A percentile compares a stretch with the other conserved stretches of the same genome.
Evolutionary conservation across 148 eudicot species (phyloP).

Genomic region (Cornus controversa): DNA sequence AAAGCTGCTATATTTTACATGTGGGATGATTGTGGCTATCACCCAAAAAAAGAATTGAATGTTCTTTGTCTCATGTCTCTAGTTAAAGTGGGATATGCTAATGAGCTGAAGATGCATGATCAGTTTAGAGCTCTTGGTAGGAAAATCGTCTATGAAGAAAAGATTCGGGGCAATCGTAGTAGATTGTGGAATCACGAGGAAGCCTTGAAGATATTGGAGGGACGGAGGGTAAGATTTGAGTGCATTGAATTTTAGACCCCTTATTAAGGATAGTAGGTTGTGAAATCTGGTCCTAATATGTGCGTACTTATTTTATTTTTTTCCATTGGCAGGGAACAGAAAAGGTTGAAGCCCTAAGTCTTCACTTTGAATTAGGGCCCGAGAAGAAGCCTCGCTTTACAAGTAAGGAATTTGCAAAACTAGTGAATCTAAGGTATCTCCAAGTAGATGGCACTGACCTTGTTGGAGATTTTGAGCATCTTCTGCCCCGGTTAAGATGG

Average conservation of each 20-base stretch:
- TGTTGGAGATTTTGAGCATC: neutral
- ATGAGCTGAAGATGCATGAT: neutral
- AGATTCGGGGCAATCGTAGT: neutral
- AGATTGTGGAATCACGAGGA: neutral
- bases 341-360: too few relatives aligned
- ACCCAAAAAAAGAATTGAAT: neutral
- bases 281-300: too few relatives aligned
- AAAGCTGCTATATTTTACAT: neutral
- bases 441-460: neutral
- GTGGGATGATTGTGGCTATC: neutral
- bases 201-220: neutral
- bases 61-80: too few relatives aligned
- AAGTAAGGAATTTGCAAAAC: too few relatives aligned
- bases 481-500: neutral
- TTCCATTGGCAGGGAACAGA: neutral
- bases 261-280: too few relatives aligned
- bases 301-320: too few relatives aligned
- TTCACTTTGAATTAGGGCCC: too few relatives aligned
- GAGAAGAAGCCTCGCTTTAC: too few relatives aligned
- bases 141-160: neutral
- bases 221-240: neutral
- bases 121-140: neutral
- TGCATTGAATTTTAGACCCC: neutral
- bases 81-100: neutral
- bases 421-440: too few relatives aligned